A percentile compares a stretch with the other conserved stretches of the same genome.
Conservation (phyloP, 768 basidiomycete species). For the Tulasnella calospora region DNA sequence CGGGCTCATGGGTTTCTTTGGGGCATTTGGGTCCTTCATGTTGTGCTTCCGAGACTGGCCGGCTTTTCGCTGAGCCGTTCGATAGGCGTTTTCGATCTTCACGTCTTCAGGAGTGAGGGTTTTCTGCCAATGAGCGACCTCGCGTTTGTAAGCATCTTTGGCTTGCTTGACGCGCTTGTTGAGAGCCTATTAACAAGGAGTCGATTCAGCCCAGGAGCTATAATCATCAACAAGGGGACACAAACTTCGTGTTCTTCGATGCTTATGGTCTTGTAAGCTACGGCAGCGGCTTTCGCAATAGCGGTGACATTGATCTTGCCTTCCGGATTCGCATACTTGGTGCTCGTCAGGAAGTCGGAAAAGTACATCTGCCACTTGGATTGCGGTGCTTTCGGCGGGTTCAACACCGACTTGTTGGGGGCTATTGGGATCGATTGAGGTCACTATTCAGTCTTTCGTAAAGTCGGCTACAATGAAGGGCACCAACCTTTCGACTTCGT, state of each 20-base stretch:
- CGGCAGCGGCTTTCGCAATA: conserved; percentile 89
- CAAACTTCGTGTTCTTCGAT: conserved; percentile 78
- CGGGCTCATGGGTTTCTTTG: conserved; percentile 89
- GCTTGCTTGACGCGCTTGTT: conserved; percentile 75
- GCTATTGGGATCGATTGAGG: conserved; percentile 34
- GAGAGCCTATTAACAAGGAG: conserved; percentile 54
- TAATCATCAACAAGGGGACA: conserved; percentile 13
- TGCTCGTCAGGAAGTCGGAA: conserved; percentile 82
- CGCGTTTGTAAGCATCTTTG: conserved; percentile 80
- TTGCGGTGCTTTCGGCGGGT: conserved; percentile 85
- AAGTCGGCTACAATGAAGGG: too few relatives aligned
- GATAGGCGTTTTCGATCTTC: conserved; percentile 86
- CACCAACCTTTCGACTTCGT: not conserved
- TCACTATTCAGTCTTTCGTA: not conserved
- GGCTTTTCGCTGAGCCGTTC: conserved; percentile 86
- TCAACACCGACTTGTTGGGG: conserved; percentile 68
- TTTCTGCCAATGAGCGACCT: conserved; percentile 78
- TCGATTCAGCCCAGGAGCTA: not conserved
- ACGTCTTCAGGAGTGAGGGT: conserved; percentile 90
- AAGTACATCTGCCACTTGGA: conserved; percentile 97
- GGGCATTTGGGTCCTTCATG: conserved; percentile 94
- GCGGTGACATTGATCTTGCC: conserved; percentile 91
- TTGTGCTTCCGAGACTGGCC: conserved; percentile 91
- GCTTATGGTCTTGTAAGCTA: conserved; percentile 76
- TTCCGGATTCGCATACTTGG: conserved; percentile 34